Percentiles rank a stretch among this genome's conserved stretches.
Conservation (phyloP, 805 yeast genomes). For the Metschnikowia amazonensis region DNA sequence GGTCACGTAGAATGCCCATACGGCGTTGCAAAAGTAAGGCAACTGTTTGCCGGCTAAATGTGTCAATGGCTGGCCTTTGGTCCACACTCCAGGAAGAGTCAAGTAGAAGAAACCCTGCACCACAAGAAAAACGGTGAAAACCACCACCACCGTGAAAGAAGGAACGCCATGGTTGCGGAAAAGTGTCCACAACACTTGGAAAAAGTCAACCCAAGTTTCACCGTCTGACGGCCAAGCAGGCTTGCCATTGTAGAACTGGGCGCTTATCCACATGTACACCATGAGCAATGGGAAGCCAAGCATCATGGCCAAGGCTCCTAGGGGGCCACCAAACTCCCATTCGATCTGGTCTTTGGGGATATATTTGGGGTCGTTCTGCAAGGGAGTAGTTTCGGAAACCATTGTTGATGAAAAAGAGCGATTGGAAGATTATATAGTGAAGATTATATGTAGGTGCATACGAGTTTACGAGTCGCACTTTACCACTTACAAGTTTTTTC, state of each 20-base stretch:
- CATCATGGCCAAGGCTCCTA: conserved; percentile 90
- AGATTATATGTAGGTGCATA: neutral
- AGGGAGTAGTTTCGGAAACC: conserved; percentile 5
- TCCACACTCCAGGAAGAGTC: conserved; percentile 89
- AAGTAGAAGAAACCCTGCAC: conserved; percentile 73
- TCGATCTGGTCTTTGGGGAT: conserved; percentile 50
- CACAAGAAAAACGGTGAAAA: conserved; percentile 66
- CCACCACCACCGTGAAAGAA: conserved; percentile 54
- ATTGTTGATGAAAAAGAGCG: neutral
- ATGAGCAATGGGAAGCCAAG: conserved; percentile 86
- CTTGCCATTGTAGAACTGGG: conserved; percentile 70
- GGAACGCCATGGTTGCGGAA: conserved; percentile 58
- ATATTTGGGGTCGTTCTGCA: conserved; percentile 22
- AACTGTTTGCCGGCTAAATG: conserved; percentile 78
- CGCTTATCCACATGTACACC: conserved; percentile 96
- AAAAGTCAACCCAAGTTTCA: conserved; percentile 52
- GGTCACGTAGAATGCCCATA: conserved; percentile 74
- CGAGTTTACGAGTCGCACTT: neutral
- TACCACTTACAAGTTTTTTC: neutral
- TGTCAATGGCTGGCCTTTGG: conserved; percentile 87
- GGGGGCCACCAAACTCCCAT: conserved; percentile 91
- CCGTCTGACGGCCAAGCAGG: conserved; percentile 64
- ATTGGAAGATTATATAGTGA: neutral
- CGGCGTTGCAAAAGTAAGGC: conserved; percentile 92
- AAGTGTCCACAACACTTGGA: conserved; percentile 33